These are phyloP conservation scores for Datisca glomerata DNA, from an alignment of 306 rosid species.

Conservation along the genomic window DNA sequence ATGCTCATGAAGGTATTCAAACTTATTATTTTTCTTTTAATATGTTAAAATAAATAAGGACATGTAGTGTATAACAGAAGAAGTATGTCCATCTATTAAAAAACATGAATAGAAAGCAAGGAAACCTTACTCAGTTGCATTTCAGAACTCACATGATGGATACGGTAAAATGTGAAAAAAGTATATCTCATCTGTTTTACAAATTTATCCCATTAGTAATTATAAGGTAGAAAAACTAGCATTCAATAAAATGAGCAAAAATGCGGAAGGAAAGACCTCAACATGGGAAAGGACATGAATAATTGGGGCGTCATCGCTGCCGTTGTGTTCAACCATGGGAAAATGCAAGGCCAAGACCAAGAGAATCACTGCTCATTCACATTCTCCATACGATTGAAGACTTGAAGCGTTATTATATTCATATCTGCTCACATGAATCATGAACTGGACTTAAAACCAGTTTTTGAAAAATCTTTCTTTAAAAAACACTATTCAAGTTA, in stretches of 20 bases:
- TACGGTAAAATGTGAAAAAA: conserved; percentile 19
- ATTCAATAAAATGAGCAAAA: not conserved
- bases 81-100: no score
- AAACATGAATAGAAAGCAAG: not conserved
- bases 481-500: not conserved
- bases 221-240: not conserved
- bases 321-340: conserved; percentile 18
- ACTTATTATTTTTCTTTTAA: not conserved
- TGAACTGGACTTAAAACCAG: conserved; percentile 1
- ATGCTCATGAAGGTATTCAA: not conserved
- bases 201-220: not conserved
- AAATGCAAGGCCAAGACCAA: conserved; percentile 11
- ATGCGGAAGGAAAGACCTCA: conserved; percentile 15
- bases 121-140: conserved; percentile 37
- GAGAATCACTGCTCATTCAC: conserved; percentile 15
- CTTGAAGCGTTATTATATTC: conserved; percentile 1
- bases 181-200: conserved; percentile 24
- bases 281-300: conserved; percentile 18
- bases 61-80: no score
- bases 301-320: conserved; percentile 6
- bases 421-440: conserved; percentile 5
- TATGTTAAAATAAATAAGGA: no score
- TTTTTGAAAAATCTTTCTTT: conserved; percentile 1
- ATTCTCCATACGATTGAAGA: conserved; percentile 1
- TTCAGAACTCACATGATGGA: conserved; percentile 37